These are phyloP conservation scores for Vicia faba DNA, from an alignment of 306 rosid species.

Conservation along the genomic window DNA sequence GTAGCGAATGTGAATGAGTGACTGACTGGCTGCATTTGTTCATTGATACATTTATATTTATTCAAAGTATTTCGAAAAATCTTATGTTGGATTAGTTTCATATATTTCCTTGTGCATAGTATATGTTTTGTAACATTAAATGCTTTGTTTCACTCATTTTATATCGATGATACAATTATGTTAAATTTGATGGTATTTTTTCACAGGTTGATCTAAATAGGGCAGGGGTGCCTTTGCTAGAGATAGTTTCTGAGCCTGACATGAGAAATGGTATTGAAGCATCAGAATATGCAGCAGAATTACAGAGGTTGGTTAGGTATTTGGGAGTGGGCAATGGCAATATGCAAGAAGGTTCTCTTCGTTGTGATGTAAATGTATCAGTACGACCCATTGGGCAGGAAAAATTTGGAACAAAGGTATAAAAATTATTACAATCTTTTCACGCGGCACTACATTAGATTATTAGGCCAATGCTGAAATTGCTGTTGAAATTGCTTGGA, in stretches of 20 bases:
- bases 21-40: not conserved
- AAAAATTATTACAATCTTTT: conserved; percentile 2
- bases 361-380: conserved; percentile 92
- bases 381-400: conserved; percentile 84
- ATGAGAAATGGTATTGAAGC: conserved; percentile 97
- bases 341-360: conserved; percentile 98
- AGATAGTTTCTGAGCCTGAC: conserved; percentile 98
- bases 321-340: conserved; percentile 96
- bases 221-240: conserved; percentile 97
- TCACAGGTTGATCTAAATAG: conserved; percentile 93
- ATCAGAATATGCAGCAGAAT: conserved; percentile 91
- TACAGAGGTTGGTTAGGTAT: conserved; percentile 90
- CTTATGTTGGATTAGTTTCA: not conserved
- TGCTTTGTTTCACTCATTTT: conserved; percentile 11
- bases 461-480: conserved; percentile 17
- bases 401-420: conserved; percentile 83
- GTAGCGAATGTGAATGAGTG: not conserved
- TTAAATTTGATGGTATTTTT: conserved; percentile 33
- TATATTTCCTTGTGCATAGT: not conserved
- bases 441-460: not conserved
- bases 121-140: not conserved
- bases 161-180: conserved; percentile 14
- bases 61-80: not conserved
- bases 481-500: conserved; percentile 13
- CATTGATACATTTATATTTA: not conserved